These are phyloP conservation scores for Cytospora paraplurivora DNA, from an alignment of 2,329 filamentous ascomycete species.

Conservation along the genomic window DNA sequence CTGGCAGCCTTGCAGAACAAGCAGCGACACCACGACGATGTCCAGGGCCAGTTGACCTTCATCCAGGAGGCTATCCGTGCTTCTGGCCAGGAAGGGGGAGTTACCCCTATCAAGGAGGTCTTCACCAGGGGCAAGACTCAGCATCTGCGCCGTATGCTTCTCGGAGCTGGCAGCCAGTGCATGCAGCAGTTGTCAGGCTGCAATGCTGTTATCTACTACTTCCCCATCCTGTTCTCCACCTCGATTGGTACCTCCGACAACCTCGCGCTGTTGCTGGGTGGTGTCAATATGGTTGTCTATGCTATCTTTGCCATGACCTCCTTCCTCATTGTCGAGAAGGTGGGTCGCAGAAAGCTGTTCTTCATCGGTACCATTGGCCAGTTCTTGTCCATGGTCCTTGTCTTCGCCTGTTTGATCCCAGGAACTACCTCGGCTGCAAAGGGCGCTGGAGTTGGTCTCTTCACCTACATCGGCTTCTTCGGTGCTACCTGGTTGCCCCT, in stretches of 20 bases:
- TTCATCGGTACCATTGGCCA: conserved; percentile 50
- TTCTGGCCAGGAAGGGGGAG: conserved; percentile 37
- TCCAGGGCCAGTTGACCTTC: conserved; percentile 51
- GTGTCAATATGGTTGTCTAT: conserved; percentile 57
- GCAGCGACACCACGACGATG: conserved; percentile 46
- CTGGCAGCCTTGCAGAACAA: conserved; percentile 57
- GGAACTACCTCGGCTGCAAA: conserved; percentile 62
- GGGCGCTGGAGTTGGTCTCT: conserved; percentile 68
- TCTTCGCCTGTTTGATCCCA: conserved; percentile 68
- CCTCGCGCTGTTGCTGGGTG: conserved; percentile 53
- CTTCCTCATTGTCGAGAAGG: conserved; percentile 54
- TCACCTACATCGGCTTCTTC: conserved; percentile 70
- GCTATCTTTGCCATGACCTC: conserved; percentile 57
- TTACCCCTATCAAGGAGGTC: conserved; percentile 35
- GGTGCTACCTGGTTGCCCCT: conserved; percentile 66
- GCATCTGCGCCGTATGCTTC: conserved; percentile 32
- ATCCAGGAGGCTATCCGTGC: conserved; percentile 38
- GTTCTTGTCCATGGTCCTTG: conserved; percentile 59
- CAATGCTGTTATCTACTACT: conserved; percentile 53
- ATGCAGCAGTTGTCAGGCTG: conserved; percentile 40
- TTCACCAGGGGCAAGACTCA: conserved; percentile 33
- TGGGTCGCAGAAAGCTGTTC: conserved; percentile 50
- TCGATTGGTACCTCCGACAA: conserved; percentile 34
- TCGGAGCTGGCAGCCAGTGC: conserved; percentile 33
- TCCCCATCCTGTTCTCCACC: conserved; percentile 46